A percentile compares a stretch with the other conserved stretches of the same genome.
These are phyloP conservation scores for Thymus quinquecostatus DNA, from an alignment of 257 asterid genomes.

Conservation along the genomic window DNA sequence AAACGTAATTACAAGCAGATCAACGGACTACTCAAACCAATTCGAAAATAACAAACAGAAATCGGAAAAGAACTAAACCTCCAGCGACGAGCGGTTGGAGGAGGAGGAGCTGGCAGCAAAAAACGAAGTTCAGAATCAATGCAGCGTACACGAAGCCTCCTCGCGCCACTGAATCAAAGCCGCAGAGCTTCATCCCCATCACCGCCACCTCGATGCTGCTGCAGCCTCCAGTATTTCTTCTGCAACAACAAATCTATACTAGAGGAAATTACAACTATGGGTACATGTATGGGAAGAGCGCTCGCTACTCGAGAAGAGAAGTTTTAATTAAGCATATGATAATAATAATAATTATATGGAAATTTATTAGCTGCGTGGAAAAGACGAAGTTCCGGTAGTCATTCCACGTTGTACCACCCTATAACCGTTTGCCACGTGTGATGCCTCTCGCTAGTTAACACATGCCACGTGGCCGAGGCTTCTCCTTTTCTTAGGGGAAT, in stretches of 20 bases:
- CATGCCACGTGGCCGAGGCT: slow-evolving; percentile 36
- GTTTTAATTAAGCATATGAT: slow-evolving; percentile 17
- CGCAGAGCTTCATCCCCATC: slow-evolving; percentile 50
- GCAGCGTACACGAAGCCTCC: slow-evolving; percentile 52
- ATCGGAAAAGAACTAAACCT: slow-evolving; percentile 42
- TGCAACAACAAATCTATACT: background rate
- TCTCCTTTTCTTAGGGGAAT: background rate
- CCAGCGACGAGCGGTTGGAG: slow-evolving; percentile 75
- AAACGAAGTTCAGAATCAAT: slow-evolving; percentile 61
- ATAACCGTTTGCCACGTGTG: slow-evolving; percentile 52
- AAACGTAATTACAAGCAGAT: slow-evolving; percentile 25
- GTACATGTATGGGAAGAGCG: background rate
- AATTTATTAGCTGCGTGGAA: background rate
- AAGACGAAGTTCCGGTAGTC: slow-evolving; percentile 26
- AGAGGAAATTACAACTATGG: background rate
- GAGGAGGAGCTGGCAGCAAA: slow-evolving; percentile 67
- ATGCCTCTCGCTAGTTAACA: background rate
- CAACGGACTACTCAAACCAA: background rate
- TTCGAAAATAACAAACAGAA: background rate
- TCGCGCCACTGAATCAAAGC: slow-evolving; percentile 56
- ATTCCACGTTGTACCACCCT: slow-evolving; percentile 59
- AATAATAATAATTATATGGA: no score
- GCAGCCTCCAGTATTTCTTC: slow-evolving; percentile 13
- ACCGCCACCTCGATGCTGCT: slow-evolving; percentile 23
- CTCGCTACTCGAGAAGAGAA: background rate